Evolutionary conservation across 768 basidiomycete genomes (phyloP).

Genomic region (Panaeolus papilionaceus): DNA sequence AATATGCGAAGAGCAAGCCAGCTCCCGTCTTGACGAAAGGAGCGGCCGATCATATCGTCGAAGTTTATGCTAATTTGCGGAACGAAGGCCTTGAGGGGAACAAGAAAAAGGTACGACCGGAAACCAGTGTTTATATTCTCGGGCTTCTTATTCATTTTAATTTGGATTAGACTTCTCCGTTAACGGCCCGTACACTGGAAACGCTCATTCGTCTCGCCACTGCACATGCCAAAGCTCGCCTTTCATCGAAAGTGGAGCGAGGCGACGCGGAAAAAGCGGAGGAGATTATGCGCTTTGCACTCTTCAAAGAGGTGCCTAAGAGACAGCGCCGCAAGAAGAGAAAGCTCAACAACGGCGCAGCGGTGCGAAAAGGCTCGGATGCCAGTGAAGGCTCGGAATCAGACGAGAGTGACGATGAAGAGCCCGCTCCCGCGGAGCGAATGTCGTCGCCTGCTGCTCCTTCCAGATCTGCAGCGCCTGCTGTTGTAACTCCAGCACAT

Average conservation of each 20-base stretch:
- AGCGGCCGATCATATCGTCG: conserved; percentile 93
- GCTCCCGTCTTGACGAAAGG: conserved; percentile 89
- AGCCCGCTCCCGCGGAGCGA: conserved; percentile 45
- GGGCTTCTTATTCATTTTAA: conserved; percentile 22
- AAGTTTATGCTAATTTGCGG: conserved; percentile 88
- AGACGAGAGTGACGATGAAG: conserved; percentile 51
- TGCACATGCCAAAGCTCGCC: conserved; percentile 94
- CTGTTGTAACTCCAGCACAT: conserved; percentile 40
- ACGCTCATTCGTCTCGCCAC: conserved; percentile 98
- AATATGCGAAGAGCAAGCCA: conserved; percentile 92
- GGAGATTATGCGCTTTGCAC: conserved; percentile 93
- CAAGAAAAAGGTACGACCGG: conserved; percentile 71
- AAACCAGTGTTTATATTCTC: conserved; percentile 13
- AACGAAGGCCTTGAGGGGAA: conserved; percentile 94
- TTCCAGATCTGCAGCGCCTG: conserved; percentile 30
- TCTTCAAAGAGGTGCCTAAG: conserved; percentile 96
- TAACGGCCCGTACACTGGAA: conserved; percentile 98
- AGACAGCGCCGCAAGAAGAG: conserved; percentile 83
- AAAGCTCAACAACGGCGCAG: conserved; percentile 78
- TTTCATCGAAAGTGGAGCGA: conserved; percentile 85
- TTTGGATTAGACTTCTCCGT: conserved; percentile 81
- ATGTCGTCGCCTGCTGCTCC: conserved; percentile 53
- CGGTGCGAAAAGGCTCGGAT: conserved; percentile 50
- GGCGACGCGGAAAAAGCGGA: conserved; percentile 90
- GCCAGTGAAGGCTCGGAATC: conserved; percentile 57